These are phyloP conservation scores for sorghum (Sorghum bicolor) DNA, from an alignment of 176 grass and related monocot species.

Conservation along the genomic window DNA sequence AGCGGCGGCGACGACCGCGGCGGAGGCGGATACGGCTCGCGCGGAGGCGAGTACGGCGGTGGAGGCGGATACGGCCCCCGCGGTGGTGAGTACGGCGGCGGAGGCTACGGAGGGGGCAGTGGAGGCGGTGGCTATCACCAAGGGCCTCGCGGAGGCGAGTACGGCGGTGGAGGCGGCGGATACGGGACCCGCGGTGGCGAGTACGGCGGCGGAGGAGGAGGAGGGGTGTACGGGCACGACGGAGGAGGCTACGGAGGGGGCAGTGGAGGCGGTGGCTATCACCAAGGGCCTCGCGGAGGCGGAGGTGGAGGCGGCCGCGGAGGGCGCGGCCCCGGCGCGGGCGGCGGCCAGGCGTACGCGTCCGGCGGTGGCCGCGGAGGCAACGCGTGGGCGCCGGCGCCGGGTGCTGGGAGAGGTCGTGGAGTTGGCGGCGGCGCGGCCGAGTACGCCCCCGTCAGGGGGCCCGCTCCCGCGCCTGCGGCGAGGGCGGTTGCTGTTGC, in stretches of 20 bases:
- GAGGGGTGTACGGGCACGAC: neutral
- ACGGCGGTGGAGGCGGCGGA: neutral
- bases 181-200: neutral
- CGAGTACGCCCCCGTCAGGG: neutral
- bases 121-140: neutral
- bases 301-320: neutral
- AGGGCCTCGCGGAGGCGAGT: neutral
- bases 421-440: neutral
- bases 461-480: neutral
- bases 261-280: neutral
- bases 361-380: conserved; percentile 24
- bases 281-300: neutral
- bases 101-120: no score
- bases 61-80: neutral
- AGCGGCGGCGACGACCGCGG: no score
- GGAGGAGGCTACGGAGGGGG: conserved; percentile 4
- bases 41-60: neutral
- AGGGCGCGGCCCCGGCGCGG: neutral
- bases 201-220: neutral
- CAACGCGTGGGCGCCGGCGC: conserved; percentile 21
- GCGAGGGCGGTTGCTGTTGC: neutral
- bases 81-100: neutral
- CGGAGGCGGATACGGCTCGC: no score
- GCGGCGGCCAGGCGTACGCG: neutral
- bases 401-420: conserved; percentile 14